phyloP scores from a whole-genome alignment of 1,284 basidiomycete genomes.

The Leccinum pachyderme region DNA sequence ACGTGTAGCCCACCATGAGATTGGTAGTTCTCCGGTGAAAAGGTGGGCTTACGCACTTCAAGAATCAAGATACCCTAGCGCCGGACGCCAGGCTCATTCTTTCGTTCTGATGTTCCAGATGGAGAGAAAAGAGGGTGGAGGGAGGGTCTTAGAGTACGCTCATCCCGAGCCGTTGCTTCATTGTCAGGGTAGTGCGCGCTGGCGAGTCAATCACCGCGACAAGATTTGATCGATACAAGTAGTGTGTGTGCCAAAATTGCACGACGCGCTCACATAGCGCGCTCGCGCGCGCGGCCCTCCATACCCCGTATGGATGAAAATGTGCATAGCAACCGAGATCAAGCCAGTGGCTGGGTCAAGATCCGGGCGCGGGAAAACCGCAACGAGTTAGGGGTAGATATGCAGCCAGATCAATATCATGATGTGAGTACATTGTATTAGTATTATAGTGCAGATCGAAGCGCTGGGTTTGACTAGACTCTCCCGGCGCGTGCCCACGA shows the following conservation, averaged over 20 bases:
- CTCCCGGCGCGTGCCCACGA: too few relatives aligned
- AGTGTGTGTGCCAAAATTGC: too few relatives aligned
- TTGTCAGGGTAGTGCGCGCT: not conserved
- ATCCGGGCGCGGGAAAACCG: not conserved
- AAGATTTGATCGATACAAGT: not conserved
- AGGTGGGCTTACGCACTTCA: not conserved
- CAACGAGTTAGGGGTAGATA: not conserved
- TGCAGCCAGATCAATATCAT: not conserved
- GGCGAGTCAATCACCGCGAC: not conserved
- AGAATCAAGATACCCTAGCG: not conserved
- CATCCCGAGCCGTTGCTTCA: not conserved
- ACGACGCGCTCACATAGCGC: not conserved
- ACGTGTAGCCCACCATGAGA: not conserved
- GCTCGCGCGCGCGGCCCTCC: not conserved
- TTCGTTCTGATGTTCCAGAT: not conserved
- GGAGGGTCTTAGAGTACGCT: not conserved
- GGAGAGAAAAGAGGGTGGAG: not conserved
- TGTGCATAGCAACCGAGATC: not conserved
- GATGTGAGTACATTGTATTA: too few relatives aligned
- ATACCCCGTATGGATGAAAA: not conserved
- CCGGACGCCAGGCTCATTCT: not conserved
- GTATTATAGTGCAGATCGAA: too few relatives aligned
- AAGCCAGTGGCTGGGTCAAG: not conserved
- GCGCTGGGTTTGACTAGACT: too few relatives aligned
- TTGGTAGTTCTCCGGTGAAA: not conserved